Base-by-base conservation (phyloP, 1,284 basidiomycete genomes). In the Cryptococcus hybrid region DNA sequence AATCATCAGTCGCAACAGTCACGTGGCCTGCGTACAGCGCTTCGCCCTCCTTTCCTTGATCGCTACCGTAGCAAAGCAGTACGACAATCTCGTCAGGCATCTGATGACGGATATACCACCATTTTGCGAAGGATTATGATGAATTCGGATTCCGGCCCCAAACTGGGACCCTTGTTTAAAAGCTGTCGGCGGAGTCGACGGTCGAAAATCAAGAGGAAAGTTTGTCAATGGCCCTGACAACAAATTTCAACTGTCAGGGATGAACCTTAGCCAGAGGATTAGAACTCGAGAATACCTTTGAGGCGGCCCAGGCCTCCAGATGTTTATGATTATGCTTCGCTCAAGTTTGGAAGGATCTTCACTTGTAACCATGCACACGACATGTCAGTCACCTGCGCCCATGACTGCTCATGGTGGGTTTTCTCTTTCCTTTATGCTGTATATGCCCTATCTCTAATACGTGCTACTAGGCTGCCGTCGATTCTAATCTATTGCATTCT, bases 61-160 rank as follows among this genome's bases (percentile, higher is more conserved):
- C 40, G 18, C 60, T 61, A 51, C 68, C 66, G 50, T 57, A 69
- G 53, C 66, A 68, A 8, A 65, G 46, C 3, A n/a, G 36, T 30
- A 70, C 71, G 70, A 73, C 39, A n/a, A 66, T 56, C 58, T 75
- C 72, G 57, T 69, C 57, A 2, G 71, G 68, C 63, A 56, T 63
- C 54, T 69, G 69, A 47, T 69, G 71, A 9, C 58, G 59, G 38
- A 71, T 58, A 56, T 72, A 74, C 3, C 44, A 36, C 73, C 73
- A 75, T 8, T 52, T 51, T 72, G 69, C 1, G 45, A 9, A 5
- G 60, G 55, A 38, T 18, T 47, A 51, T 68, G 56, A 37, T 64
- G 60, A 5, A 73, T 51, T 13, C 60, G 53, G 53, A 57, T 55
- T 2, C 65, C 69, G 6, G 52, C 58, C 2, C 69, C 70, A 54